Evolutionary conservation across 106 monocot genomes (phyloP).

Genomic region (Dioscorea zingiberensis): DNA sequence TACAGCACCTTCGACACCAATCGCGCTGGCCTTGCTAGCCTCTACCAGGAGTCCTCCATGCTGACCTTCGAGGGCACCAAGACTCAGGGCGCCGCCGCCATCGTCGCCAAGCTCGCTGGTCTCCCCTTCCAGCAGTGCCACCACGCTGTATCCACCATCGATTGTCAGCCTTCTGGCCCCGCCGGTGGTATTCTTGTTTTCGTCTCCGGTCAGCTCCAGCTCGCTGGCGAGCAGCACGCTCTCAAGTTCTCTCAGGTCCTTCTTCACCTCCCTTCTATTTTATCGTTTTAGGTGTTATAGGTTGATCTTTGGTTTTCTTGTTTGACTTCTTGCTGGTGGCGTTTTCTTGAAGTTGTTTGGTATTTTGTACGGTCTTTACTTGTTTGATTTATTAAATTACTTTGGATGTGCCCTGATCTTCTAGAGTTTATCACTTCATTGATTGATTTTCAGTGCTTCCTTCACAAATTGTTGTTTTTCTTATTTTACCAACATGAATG

Average conservation of each 20-base stretch:
- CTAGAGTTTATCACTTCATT: background rate
- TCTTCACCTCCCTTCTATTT: background rate
- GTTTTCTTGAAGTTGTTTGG: background rate
- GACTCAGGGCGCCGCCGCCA: constrained; percentile 40
- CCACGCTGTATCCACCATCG: constrained; percentile 54
- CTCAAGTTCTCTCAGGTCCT: constrained; percentile 64
- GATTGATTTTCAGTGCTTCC: background rate
- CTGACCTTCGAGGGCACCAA: constrained; percentile 60
- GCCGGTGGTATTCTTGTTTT: constrained; percentile 45
- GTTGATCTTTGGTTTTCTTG: background rate
- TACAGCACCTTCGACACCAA: constrained; percentile 40
- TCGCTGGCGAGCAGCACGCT: constrained; percentile 37
- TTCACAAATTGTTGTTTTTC: background rate
- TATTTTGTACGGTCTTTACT: too few species aligned
- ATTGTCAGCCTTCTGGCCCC: constrained; percentile 48
- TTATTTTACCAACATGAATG: too few species aligned
- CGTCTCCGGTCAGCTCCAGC: constrained; percentile 38
- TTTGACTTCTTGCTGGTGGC: background rate
- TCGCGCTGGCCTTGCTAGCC: constrained; percentile 30
- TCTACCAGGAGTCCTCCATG: constrained; percentile 69
- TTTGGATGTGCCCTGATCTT: background rate
- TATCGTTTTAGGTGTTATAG: background rate
- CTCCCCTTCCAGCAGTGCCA: constrained; percentile 70
- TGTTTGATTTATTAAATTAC: too few species aligned
- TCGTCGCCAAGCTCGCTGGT: constrained; percentile 39